Conservation (phyloP, 1,139 yeast genomes). For the Blastobotrys arbuscula region DNA sequence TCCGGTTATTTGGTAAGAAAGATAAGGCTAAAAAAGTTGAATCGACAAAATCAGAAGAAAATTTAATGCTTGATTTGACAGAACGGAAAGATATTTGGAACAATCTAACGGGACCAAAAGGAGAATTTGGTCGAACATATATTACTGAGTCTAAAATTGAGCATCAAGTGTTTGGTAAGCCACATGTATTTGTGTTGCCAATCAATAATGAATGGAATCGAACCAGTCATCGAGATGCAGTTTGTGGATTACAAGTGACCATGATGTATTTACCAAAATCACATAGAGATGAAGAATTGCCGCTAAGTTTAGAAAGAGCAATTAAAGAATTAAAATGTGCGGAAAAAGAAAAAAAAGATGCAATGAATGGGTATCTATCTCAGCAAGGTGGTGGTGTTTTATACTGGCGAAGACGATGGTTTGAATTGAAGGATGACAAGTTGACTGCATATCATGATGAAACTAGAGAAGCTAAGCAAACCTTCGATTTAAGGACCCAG, state of each 20-base stretch:
- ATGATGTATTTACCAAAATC: slow-evolving; percentile 65
- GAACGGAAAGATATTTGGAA: slow-evolving; percentile 29
- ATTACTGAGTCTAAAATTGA: slow-evolving; percentile 61
- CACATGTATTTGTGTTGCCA: slow-evolving; percentile 50
- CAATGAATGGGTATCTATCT: slow-evolving; percentile 50
- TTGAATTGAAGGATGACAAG: slow-evolving; percentile 52
- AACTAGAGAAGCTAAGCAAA: slow-evolving; percentile 56
- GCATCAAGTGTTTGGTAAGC: slow-evolving; percentile 49
- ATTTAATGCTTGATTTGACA: background rate
- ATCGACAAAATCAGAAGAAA: background rate
- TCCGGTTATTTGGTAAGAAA: background rate
- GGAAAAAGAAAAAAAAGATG: background rate
- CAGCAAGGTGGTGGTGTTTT: slow-evolving; percentile 80
- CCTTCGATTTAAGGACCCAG: slow-evolving; percentile 47
- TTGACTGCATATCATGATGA: slow-evolving; percentile 62
- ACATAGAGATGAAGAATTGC: slow-evolving; percentile 46
- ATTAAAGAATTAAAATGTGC: slow-evolving; percentile 5
- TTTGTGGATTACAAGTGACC: slow-evolving; percentile 62
- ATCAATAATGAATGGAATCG: slow-evolving; percentile 79
- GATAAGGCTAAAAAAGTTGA: background rate
- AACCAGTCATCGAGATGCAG: slow-evolving; percentile 38
- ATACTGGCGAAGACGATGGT: slow-evolving; percentile 60
- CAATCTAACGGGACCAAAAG: slow-evolving; percentile 63
- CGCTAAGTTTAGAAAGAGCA: slow-evolving; percentile 32
- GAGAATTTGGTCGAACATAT: slow-evolving; percentile 80